Base-by-base conservation (phyloP, 257 asterid species). In the Hygrophila difformis region DNA sequence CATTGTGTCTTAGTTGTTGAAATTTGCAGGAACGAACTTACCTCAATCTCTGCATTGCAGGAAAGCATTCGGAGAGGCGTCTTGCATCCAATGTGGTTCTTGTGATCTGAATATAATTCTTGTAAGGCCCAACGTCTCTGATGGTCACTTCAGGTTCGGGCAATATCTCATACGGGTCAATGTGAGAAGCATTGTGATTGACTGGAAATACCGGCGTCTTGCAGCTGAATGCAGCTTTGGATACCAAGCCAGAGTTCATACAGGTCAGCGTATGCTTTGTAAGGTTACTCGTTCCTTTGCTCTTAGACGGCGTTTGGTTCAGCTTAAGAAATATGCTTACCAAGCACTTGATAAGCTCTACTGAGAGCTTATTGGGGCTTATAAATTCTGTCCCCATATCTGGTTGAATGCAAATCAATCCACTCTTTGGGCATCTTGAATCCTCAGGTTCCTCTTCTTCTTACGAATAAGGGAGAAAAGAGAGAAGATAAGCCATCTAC, bases 101-200 rank as follows among this genome's bases (percentile, higher is more conserved):
- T 17, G 96, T 79, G 55, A 84, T 62, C 48, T 81, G 87, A 41
- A 79, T 64, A 65, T 75, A 85, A 58, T 79, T 69, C 65, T 79
- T 85, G 66, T 89, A 85, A 0, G 96, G 74, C 53, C 96, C 97
- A 21, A 79, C 53, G 39, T 89, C 93, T 66, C 85, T 60, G 22
- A 74, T 45, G 44, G 47, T 64, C 49, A 65, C 64, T 58, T 85
- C 91, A 16, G 62, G 55, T 56, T 81, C 93, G 17, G 72, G 71
- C 62, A 76, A 54, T 54, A 84, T 75, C 26, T 75, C 72, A 17
- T 82, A 84, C 39, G 97, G 97, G 60, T 84, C 97, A 20, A 75
- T 62, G 24, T 72, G 66, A 22, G 75, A 66, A 12, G 69, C 61
- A 36, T 24, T 59, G 18, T 69, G 66, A 22, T 56, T 65, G 70